Conservation (phyloP, 352 stramenopile species). For the Globisporangium okanoganense region DNA sequence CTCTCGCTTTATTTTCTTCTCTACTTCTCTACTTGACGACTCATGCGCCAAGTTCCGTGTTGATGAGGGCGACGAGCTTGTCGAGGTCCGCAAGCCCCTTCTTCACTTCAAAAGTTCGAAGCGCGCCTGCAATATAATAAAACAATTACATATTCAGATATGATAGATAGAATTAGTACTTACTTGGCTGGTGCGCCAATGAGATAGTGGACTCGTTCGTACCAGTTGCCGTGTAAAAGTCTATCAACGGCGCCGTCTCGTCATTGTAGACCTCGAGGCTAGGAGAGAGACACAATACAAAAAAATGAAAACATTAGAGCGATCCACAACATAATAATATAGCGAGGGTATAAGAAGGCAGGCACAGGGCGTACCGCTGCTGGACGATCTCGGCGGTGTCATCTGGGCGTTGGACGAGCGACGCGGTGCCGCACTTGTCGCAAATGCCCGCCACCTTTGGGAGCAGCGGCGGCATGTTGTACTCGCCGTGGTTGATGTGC, state of each 20-base stretch:
- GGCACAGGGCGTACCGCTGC: constrained; percentile 33
- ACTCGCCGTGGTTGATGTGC: constrained; percentile 81
- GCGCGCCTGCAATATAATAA: constrained; percentile 20
- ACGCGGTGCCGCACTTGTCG: constrained; percentile 68
- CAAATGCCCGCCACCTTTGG: constrained; percentile 81
- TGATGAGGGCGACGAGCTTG: constrained; percentile 70
- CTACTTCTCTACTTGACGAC: too few relatives aligned
- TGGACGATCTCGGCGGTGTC: constrained; percentile 79
- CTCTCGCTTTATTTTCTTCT: neutral
- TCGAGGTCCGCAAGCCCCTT: constrained; percentile 78
- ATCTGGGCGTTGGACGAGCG: constrained; percentile 80
- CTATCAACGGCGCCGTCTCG: constrained; percentile 82
- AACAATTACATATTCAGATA: too few relatives aligned
- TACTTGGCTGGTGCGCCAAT: neutral
- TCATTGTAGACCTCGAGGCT: constrained; percentile 87
- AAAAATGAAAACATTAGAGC: neutral
- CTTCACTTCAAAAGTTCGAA: constrained; percentile 86
- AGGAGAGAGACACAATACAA: neutral
- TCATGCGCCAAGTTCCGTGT: constrained; percentile 36
- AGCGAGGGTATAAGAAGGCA: neutral
- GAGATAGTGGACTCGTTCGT: neutral
- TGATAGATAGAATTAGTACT: too few relatives aligned
- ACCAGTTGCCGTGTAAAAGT: constrained; percentile 80
- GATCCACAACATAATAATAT: neutral
- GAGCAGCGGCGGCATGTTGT: constrained; percentile 88